Evolutionary conservation across 805 yeast genomes (phyloP), one percentile per base, ranked within the genome.

Genomic region (Lipomyces yamadae): DNA sequence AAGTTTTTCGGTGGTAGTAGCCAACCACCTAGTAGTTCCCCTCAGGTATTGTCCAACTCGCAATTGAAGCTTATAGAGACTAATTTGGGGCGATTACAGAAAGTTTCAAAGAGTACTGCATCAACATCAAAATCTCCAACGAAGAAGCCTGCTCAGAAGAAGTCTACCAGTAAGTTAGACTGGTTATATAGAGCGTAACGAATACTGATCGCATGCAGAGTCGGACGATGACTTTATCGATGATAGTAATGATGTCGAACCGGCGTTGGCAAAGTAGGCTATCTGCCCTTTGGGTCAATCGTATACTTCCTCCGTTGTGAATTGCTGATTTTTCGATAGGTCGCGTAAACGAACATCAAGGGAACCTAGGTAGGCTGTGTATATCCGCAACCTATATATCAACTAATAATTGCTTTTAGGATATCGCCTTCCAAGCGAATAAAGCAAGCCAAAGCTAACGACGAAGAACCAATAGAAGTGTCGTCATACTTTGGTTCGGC

Each of bases 1-100:
- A 56, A 56, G 37, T 56, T 56, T 33, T 39, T 56, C 15, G 34
- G 55, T 32, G 55, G 55, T 32, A 32, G 55, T 32, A 52, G 48
- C 48, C 48, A 42, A 15, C 48, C 48, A n/a, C 48, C 4, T 42
- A n/a, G 48, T 42, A 42, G 48, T 24, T 42, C 48, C 24, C 48
- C 48, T 18, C 48, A 42, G 48, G 48, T 42, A 42, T 42, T 42
- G n/a, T 42, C 48, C 48, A 24, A 10, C 42, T 37, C 42, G 18
- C 48, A n/a, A n/a, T 15, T 42, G 4, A 33, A 6, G 15, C 15
- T 52, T 34, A 32, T 52, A 13, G 30, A 11, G 10, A 13, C 55
- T 52, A 6, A 11, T 29, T 10, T 11, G 55, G 18, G 11, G 34
- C 34, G 3, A 4, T 10, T 10, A 15, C 5, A 32, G 34, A 29